A percentile compares a stretch with the other conserved stretches of the same genome.
Evolutionary conservation across 495 filamentous ascomycete genomes (phyloP).

Genomic region (Darksidea phi): DNA sequence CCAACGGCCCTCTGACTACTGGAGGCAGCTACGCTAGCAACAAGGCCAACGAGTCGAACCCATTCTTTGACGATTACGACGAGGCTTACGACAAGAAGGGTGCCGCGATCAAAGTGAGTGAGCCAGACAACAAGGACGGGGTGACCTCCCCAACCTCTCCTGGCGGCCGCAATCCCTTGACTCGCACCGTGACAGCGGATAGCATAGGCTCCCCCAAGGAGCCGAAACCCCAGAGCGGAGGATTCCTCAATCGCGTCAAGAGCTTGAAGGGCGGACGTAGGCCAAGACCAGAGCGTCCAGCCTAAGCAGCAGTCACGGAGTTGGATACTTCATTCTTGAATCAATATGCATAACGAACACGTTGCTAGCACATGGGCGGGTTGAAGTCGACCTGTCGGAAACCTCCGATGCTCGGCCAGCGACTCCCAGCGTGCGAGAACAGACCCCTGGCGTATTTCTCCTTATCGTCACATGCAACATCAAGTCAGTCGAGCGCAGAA

Average conservation of each 20-base stretch:
- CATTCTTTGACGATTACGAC: constrained; percentile 85
- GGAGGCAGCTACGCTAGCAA: constrained; percentile 42
- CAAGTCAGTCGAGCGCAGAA: too few relatives aligned
- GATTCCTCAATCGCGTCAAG: constrained; percentile 84
- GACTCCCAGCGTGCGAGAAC: too few relatives aligned
- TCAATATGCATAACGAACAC: background rate
- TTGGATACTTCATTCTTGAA: background rate
- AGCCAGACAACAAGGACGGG: constrained; percentile 45
- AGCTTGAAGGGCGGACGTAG: constrained; percentile 66
- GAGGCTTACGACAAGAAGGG: constrained; percentile 70
- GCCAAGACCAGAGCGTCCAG: constrained; percentile 39
- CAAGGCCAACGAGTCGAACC: constrained; percentile 63
- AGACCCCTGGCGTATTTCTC: too few relatives aligned
- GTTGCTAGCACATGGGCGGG: background rate
- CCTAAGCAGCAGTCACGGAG: background rate
- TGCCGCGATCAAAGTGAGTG: constrained; percentile 56
- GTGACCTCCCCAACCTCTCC: constrained; percentile 37
- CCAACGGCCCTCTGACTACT: constrained; percentile 40
- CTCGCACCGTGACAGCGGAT: constrained; percentile 71
- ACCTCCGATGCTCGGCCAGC: too few relatives aligned
- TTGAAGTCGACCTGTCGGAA: too few relatives aligned
- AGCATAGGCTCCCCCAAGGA: constrained; percentile 48
- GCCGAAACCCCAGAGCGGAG: constrained; percentile 49
- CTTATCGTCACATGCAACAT: too few relatives aligned
- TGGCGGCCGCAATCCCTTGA: constrained; percentile 62